Evolutionary conservation across 2,329 filamentous ascomycete species (phyloP), one percentile per base, ranked within the genome.

Genomic region (Elsinoe batatas): DNA sequence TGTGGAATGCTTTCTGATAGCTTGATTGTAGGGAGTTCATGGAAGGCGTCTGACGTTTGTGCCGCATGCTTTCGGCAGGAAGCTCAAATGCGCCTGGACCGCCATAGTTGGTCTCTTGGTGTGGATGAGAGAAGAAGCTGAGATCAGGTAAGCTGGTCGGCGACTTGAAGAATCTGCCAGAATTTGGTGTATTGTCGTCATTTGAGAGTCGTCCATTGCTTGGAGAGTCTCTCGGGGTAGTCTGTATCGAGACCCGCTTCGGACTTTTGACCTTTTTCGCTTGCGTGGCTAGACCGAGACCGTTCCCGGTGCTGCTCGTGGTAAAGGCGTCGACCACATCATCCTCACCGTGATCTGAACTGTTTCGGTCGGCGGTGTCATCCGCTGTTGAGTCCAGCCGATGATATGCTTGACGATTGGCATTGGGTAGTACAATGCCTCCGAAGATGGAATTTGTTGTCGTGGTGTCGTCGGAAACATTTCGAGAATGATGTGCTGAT

Each of bases 1-100:
- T 22, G 18, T 51, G 32, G 18, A 37, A 51, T 11, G 47, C 38
- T 12, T 38, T 51, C n/a, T 33, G 47, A 35, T 51, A 51, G 17
- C 47, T 33, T n/a, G 47, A 51, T 26, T 38, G 47, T 5, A 51
- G 32, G 2, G 47, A 51, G 33, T 35, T 51, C 32, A 51, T 20
- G 5, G 47, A 51, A 13, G 47, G 47, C n/a, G 47, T 51, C 35
- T 51, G 17, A 8, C 32, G 26, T 33, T 51, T 51, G 33, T 51
- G 47, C 17, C 47, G 13, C 26, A 38, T 38, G 35, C 26, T 38
- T 7, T 51, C 47, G 4, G 17, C 47, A 18, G 32, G 47, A 13
- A 51, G 47, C 17, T 51, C 47, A 30, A 37, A 51, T n/a, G 47
- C 47, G 12, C 47, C 47, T 11, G 32, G 47, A 11, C 47, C 47